Evolutionary conservation across 2,329 filamentous ascomycete species (phyloP).

Genomic region (Penicillium sp.): DNA sequence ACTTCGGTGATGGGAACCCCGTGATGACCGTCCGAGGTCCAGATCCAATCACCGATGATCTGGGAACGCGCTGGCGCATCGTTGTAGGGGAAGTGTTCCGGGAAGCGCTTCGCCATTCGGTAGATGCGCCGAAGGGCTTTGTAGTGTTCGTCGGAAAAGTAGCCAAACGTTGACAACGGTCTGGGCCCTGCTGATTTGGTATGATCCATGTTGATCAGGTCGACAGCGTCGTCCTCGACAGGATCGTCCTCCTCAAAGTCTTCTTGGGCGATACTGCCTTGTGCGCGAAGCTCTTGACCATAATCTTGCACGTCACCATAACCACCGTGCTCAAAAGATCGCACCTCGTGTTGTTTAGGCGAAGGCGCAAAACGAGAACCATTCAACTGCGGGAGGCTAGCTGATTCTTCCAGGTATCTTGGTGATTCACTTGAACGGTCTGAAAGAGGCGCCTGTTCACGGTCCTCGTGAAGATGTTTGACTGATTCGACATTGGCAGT

Average conservation of each 20-base stretch:
- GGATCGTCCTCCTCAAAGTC: not conserved
- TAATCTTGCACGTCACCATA: conserved; percentile 4
- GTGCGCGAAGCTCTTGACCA: not conserved
- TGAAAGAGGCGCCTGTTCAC: conserved; percentile 21
- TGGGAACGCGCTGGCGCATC: conserved; percentile 37
- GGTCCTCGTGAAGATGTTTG: conserved; percentile 13
- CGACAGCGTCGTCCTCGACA: conserved; percentile 1
- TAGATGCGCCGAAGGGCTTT: conserved; percentile 42
- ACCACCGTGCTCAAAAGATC: conserved; percentile 4
- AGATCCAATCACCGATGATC: conserved; percentile 47
- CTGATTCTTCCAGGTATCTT: conserved; percentile 13
- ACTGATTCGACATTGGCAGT: conserved; percentile 17
- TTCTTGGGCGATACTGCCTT: not conserved
- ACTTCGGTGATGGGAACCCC: conserved; percentile 45
- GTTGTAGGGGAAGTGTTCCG: conserved; percentile 42
- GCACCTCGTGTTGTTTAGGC: conserved; percentile 10
- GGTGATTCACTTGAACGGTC: conserved; percentile 15
- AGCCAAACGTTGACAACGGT: conserved; percentile 39
- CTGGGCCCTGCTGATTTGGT: conserved; percentile 20
- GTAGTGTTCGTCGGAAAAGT: conserved; percentile 48
- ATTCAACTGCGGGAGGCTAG: conserved; percentile 9
- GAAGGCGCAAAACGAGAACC: conserved; percentile 1
- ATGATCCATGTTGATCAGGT: conserved; percentile 11
- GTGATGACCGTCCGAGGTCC: conserved; percentile 45
- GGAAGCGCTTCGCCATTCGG: conserved; percentile 39